Conservation (phyloP, 78 protist species). For the Planoprotostelium fungivorum region DNA sequence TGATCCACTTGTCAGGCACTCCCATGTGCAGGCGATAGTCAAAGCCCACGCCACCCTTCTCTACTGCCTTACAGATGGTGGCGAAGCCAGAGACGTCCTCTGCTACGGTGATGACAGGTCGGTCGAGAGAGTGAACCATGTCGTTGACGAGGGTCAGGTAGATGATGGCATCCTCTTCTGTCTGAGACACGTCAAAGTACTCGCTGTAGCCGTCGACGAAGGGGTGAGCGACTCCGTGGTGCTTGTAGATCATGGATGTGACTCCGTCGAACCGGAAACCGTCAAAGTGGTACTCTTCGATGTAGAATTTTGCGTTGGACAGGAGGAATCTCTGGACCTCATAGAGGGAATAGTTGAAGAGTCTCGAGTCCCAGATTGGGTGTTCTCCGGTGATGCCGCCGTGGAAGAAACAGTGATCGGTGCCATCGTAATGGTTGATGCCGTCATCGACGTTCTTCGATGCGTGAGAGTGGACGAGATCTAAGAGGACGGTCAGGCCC, state of each 20-base stretch:
- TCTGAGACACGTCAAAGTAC: slow-evolving; percentile 74
- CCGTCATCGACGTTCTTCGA: slow-evolving; percentile 83
- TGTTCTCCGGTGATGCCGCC: slow-evolving; percentile 72
- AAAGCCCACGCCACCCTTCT: slow-evolving; percentile 93
- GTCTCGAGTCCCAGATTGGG: slow-evolving; percentile 85
- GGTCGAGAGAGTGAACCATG: slow-evolving; percentile 30
- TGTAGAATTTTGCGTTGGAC: slow-evolving; percentile 68
- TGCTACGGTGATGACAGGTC: slow-evolving; percentile 79
- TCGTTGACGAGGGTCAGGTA: slow-evolving; percentile 76
- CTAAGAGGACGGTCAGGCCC: slow-evolving; percentile 86
- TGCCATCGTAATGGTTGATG: slow-evolving; percentile 83
- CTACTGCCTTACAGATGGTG: slow-evolving; percentile 78
- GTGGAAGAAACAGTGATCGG: slow-evolving; percentile 86
- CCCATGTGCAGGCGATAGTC: slow-evolving; percentile 90
- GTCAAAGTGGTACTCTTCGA: slow-evolving; percentile 84
- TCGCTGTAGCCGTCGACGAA: slow-evolving; percentile 73
- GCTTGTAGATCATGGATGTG: slow-evolving; percentile 85
- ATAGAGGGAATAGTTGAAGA: slow-evolving; percentile 84
- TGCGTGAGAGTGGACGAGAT: slow-evolving; percentile 87
- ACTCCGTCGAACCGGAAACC: slow-evolving; percentile 98
- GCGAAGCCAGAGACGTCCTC: slow-evolving; percentile 95
- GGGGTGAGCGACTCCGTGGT: slow-evolving; percentile 81
- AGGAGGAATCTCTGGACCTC: slow-evolving; percentile 92
- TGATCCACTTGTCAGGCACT: slow-evolving; percentile 94
- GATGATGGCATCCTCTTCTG: slow-evolving; percentile 74